Evolutionary conservation across 1,284 basidiomycete species (phyloP), one percentile per base, ranked within the genome.

Genomic region (Anthracocystis panici-leucophaei): DNA sequence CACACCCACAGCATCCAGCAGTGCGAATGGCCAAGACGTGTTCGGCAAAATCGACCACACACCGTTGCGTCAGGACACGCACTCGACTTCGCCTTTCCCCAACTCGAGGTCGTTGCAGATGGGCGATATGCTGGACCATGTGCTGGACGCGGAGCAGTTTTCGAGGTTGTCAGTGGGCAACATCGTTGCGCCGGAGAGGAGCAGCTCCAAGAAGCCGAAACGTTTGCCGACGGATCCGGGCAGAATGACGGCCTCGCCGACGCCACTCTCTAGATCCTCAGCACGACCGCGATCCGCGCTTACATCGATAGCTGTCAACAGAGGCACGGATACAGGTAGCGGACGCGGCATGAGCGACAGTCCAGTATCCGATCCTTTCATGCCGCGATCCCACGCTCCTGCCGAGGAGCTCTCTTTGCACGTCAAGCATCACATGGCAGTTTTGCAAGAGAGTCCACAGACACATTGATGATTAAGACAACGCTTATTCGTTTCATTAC

Each of bases 41-140:
- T 74, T 74, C 38, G 71, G 71, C 23, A 65, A 69, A 42, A 74
- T 74, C 33, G 65, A 74, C 35, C 71, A 74, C 18, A 74, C 71
- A 0, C 71, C 71, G 10, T 33, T 74, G 7, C 57, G 71, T 10
- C 65, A 74, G 29, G 65, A 74, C 20, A 68, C 65, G 20, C 58
- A 74, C 42, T 74, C 71, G 11, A 74, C 71, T 21, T 74, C 65
- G n/a, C 71, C 71, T 0, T 58, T 74, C 3, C 71, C 71, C 46
- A 74, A 74, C 41, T 74, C 65, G 18, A 44, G 65, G 6, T 74
- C 71, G 10, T 25, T 74, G 27, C 65, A 74, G 41, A 68, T 65
- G 50, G 71, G 71, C 40, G 71, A 68, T 41, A 58, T 74, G 65
- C 62, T 74, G 2, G 65, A 74, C 41, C 60, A 74, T 23, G 61